Base-by-base conservation (phyloP, 2,329 filamentous ascomycete genomes). In the Botrytis squamosa region DNA sequence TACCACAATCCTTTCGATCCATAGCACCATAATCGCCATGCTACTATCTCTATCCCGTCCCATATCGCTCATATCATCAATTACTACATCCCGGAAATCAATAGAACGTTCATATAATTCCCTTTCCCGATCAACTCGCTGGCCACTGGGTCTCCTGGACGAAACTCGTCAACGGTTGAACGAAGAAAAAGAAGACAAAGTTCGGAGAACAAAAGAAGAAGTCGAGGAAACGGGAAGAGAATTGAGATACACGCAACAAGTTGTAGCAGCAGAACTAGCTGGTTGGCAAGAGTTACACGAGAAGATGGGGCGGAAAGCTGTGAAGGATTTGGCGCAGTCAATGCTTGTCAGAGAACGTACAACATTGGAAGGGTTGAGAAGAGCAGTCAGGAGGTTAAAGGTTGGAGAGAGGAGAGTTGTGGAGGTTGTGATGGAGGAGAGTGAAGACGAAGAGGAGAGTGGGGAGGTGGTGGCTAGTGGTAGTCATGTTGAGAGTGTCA, bases 241-340 rank as follows among this genome's bases (percentile, higher is more conserved):
- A 82, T 85, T 99, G 72, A 86, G 94, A 68, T 97, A 96, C 82
- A 97, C 95, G 66, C 95, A 98, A 83, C 93, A 97, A 82, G 94
- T 95, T 22, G 95, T 98, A 38, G 95, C 97, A 10, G 88, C 90
- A 2, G 96, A 99, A 84, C 83, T 99, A 73, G 96, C 96, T 0
- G 94, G 93, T 25, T 99, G 96, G 94, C 95, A 97, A 80, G 94
- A 97, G 59, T 89, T 94, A 84, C 90, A 97, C 80, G 93, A 94
- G 77, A 89, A 88, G 79, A 90, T 93, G 84, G 94, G 93, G 1
- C 86, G 90, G 75, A 88, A 88, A 74, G 93, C 93, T 42, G 88
- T 98, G 75, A 89, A 87, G 77, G 90, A 94, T 65, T 89, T 97
- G 78, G 95, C 93, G 29, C 88, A 86, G 79, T 89, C 89, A 46